These are phyloP conservation scores for Leccinum pachyderme DNA, from an alignment of 1,284 basidiomycete species.

Conservation along the genomic window DNA sequence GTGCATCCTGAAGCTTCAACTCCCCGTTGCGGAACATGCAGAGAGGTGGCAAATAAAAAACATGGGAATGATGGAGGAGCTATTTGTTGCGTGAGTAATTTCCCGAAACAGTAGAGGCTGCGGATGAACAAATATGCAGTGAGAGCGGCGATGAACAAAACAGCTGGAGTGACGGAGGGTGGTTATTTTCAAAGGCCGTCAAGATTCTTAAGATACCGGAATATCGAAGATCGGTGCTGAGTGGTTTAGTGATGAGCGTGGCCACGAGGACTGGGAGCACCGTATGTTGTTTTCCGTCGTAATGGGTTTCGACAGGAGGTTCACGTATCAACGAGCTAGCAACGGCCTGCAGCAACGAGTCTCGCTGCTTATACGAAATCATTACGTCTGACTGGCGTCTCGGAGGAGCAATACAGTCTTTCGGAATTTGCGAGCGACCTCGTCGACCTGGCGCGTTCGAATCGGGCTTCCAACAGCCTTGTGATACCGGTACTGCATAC, in stretches of 20 bases:
- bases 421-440: constrained; percentile 55
- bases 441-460: constrained; percentile 48
- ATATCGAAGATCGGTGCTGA: constrained; percentile 64
- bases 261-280: constrained; percentile 81
- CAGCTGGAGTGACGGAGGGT: constrained; percentile 67
- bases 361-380: constrained; percentile 55
- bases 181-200: constrained; percentile 71
- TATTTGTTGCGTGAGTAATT: constrained; percentile 55
- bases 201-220: constrained; percentile 60
- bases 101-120: constrained; percentile 1
- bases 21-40: constrained; percentile 41
- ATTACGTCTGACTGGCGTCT: constrained; percentile 42
- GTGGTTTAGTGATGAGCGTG: constrained; percentile 74
- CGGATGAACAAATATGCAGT: constrained; percentile 14
- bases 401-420: constrained; percentile 42
- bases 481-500: constrained; percentile 80
- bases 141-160: constrained; percentile 36
- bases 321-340: constrained; percentile 41
- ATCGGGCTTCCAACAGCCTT: constrained; percentile 62
- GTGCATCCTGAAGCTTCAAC: constrained; percentile 45
- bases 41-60: constrained; percentile 52
- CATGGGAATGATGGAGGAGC: constrained; percentile 42
- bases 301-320: constrained; percentile 6
- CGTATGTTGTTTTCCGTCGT: constrained; percentile 45
- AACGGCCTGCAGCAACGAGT: constrained; percentile 63